These are phyloP conservation scores for Albifimbria verrucaria DNA, from an alignment of 2,329 filamentous ascomycete genomes.

Conservation along the genomic window DNA sequence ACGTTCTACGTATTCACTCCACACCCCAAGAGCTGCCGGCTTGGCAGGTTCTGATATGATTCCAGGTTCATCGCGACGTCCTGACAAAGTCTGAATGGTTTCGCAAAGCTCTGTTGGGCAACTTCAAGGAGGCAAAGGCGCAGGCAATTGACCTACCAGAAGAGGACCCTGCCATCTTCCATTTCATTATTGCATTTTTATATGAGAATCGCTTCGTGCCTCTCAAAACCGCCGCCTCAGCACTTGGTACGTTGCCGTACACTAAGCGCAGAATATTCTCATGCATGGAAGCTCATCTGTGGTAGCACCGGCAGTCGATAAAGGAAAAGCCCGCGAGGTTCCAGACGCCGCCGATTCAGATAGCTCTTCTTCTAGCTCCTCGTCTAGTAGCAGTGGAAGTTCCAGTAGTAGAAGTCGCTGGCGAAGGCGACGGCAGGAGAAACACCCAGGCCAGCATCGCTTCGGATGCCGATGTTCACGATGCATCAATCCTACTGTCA, in stretches of 20 bases:
- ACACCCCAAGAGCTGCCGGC: too few relatives aligned
- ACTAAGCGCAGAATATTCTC: not conserved
- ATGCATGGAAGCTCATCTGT: slow-evolving; percentile 8
- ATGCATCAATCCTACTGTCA: slow-evolving; percentile 22
- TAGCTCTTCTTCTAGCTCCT: slow-evolving; percentile 22
- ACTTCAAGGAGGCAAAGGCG: slow-evolving; percentile 42
- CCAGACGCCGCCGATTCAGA: slow-evolving; percentile 30
- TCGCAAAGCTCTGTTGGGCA: slow-evolving; percentile 43
- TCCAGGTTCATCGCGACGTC: slow-evolving; percentile 43
- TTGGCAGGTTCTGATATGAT: slow-evolving; percentile 2
- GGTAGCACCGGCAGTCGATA: slow-evolving; percentile 27
- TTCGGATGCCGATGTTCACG: slow-evolving; percentile 40
- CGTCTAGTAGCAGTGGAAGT: slow-evolving; percentile 10
- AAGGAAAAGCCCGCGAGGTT: slow-evolving; percentile 36
- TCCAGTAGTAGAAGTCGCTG: slow-evolving; percentile 11
- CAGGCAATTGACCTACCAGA: slow-evolving; percentile 47
- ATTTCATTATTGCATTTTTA: slow-evolving; percentile 48
- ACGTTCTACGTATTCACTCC: slow-evolving; percentile 37
- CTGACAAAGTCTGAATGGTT: slow-evolving; percentile 46
- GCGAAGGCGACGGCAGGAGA: slow-evolving; percentile 25
- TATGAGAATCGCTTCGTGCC: slow-evolving; percentile 46
- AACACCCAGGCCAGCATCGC: slow-evolving; percentile 42
- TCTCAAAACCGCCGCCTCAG: slow-evolving; percentile 39
- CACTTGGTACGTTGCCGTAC: too few relatives aligned
- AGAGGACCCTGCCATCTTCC: slow-evolving; percentile 48